Base-by-base conservation (phyloP, 1,284 basidiomycete genomes). In the Cutaneotrichosporon mucoides region DNA sequence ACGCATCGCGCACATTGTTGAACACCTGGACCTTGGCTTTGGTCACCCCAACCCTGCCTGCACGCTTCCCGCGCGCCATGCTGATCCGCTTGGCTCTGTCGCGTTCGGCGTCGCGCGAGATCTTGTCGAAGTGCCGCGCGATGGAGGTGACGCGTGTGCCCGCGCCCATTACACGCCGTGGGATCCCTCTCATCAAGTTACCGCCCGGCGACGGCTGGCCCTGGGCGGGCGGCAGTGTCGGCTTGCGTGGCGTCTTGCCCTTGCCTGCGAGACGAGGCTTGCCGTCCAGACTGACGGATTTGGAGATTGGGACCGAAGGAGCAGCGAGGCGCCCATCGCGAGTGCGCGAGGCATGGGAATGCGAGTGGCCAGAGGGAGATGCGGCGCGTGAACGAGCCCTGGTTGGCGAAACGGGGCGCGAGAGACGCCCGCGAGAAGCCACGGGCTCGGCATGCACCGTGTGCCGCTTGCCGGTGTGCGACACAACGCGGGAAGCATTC, bases 1-100 rank as follows among this genome's bases (percentile, higher is more conserved):
- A 90, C 0, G 91, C 94, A 69, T 97, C 93, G 70, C 90, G 88
- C 63, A 97, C 85, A 68, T 90, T 96, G 65, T 90, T 88, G 49
- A 97, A 85, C 42, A 98, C 86, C 71, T 94, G 88, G 0, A 98
- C 90, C 61, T 88, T 92, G 6, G 92, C 92, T 56, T 88, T 85
- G 4, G 93, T 89, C 38, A 88, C 88, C 6, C 89, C 89, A 7
- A 99, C 92, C 2, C 96, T 95, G 42, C 95, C 86, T n/a, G 92
- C 91, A 46, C 90, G 85, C 64, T 87, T 88, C 12, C 89, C 88
- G n/a, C 92, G 84, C 67, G 93, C 73, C 7, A 75, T 61, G 8
- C 75, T 70, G 12, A 81, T 68, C n/a, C 79, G 75, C 56, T 79
- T 79, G 56, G 80, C 79, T 4, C 80, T 70, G 53, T 83, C 81